These are phyloP conservation scores for Nidularia sp. DNA, from an alignment of 768 basidiomycete species.

Conservation along the genomic window DNA sequence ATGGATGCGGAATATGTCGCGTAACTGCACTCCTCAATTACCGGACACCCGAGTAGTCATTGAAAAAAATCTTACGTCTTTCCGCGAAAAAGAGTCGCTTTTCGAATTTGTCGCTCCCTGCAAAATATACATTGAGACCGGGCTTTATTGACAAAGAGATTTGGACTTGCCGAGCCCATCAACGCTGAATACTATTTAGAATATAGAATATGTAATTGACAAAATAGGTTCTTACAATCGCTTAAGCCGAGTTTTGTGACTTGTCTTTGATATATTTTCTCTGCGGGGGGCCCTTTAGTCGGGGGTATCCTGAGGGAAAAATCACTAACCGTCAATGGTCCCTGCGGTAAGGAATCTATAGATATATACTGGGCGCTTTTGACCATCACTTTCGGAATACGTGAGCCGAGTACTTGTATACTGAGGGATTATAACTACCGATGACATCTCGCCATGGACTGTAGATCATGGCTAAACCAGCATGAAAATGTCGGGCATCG, in stretches of 20 bases:
- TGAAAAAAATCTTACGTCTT: constrained; percentile 56
- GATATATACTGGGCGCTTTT: constrained; percentile 87
- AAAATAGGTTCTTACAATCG: constrained; percentile 66
- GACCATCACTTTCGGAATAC: constrained; percentile 74
- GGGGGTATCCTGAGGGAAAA: constrained; percentile 48
- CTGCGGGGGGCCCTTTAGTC: constrained; percentile 27
- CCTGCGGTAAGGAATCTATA: constrained; percentile 85
- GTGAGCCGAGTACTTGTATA: constrained; percentile 6
- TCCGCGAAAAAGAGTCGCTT: constrained; percentile 81
- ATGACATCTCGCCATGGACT: constrained; percentile 97
- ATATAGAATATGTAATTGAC: too few species aligned
- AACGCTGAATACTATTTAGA: constrained; percentile 39
- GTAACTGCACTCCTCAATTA: constrained; percentile 48
- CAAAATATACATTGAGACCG: not conserved
- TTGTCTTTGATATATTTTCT: constrained; percentile 92
- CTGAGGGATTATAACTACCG: constrained; percentile 54
- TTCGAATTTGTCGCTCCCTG: constrained; percentile 46
- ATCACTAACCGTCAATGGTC: constrained; percentile 75
- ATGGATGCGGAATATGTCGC: constrained; percentile 90
- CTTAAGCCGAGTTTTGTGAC: constrained; percentile 91
- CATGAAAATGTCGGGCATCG: not conserved
- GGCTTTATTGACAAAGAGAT: not conserved
- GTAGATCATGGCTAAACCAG: constrained; percentile 71
- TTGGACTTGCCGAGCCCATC: constrained; percentile 58
- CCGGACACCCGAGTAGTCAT: not conserved